These are phyloP conservation scores for Rhodotorula paludigena DNA, from an alignment of 768 basidiomycete species.

Conservation along the genomic window DNA sequence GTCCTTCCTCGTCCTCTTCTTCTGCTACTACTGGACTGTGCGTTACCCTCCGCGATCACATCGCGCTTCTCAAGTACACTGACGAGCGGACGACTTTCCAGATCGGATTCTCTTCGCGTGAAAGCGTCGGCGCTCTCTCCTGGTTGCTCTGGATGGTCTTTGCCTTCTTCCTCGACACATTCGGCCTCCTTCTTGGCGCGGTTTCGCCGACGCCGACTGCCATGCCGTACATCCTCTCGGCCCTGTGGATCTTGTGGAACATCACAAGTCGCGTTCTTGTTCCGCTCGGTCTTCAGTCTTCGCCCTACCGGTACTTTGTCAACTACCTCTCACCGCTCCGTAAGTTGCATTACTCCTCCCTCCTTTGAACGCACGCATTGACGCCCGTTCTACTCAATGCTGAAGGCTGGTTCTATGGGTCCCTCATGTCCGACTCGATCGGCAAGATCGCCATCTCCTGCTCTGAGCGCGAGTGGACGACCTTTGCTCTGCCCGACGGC, in stretches of 20 bases:
- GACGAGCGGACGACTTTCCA: too few relatives aligned
- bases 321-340: conserved; percentile 25
- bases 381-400: too few relatives aligned
- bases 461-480: conserved; percentile 1
- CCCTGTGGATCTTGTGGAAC: conserved; percentile 14
- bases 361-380: not conserved
- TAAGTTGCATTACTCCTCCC: not conserved
- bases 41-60: too few relatives aligned
- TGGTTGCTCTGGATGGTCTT: conserved; percentile 52
- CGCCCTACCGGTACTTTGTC: conserved; percentile 25
- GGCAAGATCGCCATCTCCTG: conserved; percentile 6
- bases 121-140: not conserved
- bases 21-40: conserved; percentile 63
- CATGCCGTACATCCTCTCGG: conserved; percentile 10
- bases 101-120: conserved; percentile 49
- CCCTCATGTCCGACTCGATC: conserved; percentile 7
- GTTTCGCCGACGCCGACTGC: conserved; percentile 13
- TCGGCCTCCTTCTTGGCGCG: conserved; percentile 15
- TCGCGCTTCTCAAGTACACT: too few relatives aligned
- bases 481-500: conserved; percentile 12
- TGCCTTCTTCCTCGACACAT: conserved; percentile 55
- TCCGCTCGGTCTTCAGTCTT: conserved; percentile 2
- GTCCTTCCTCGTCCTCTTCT: conserved; percentile 55
- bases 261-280: conserved; percentile 9
- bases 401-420: conserved; percentile 12